Evolutionary conservation across 2,329 filamentous ascomycete species (phyloP), one percentile per base, ranked within the genome.

Genomic region (Clonostachys sp.): DNA sequence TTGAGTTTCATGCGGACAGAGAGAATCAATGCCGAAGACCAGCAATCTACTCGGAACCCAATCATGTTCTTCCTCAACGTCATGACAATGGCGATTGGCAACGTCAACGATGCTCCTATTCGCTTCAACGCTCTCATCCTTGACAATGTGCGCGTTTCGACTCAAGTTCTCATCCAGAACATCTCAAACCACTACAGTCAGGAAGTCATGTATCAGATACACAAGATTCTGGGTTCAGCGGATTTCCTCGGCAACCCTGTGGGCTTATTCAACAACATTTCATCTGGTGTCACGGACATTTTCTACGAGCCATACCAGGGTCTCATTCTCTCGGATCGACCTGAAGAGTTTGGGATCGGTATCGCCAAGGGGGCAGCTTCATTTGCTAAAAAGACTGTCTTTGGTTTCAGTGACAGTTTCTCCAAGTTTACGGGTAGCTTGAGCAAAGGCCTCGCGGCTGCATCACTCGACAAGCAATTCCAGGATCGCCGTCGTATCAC

Each of bases 221-320:
- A 99, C 74, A 91, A 97, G 68, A 94, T 99, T 55, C 81, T 99
- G 48, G 94, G 94, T 16, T 97, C 92, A 6, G 94, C 94, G 6
- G 94, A 99, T 66, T 97, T 99, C 78, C 76, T 99, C 6, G 94
- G 94, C 36, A 99, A 99, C 58, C 94, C 94, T 0, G 95, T 99
- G 14, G 94, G 94, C 41, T 75, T 99, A 41, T 99, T 99, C 83
- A 97, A 95, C 73, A 99, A 92, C 63, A 88, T 99, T 66, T 95
- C 90, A 58, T 99, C 94, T 42, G 94, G 95, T 57, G 89, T 99
- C 46, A 91, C 89, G 17, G 94, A 96, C 64, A 96, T 99, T 62
- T 99, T 99, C 73, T 99, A 99, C 74, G 95, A 99, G 65, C 94
- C 94, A 36, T 99, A 99, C 70, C 94, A 99, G 72, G 89, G 95